Percentiles rank a stretch among this genome's conserved stretches.
Conservation (phyloP, 345 rosid genomes). For the Eutrema japonicum region DNA sequence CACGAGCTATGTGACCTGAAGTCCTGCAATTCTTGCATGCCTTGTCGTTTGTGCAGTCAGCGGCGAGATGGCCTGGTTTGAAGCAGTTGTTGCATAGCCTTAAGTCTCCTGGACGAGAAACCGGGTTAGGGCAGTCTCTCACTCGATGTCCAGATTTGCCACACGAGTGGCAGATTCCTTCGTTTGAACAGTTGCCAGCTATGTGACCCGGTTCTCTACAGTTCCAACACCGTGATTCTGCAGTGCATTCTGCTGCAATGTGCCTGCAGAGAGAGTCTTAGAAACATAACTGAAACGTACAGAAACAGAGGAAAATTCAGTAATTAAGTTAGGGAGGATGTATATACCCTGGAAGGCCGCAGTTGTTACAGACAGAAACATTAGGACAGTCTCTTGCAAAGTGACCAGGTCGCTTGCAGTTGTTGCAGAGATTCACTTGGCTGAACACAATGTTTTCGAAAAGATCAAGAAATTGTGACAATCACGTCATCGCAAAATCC, state of each 20-base stretch:
- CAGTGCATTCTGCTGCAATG: slow-evolving; percentile 91
- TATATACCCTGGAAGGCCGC: slow-evolving; percentile 93
- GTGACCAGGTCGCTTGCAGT: slow-evolving; percentile 97
- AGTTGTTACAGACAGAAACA: slow-evolving; percentile 96
- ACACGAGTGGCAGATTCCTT: slow-evolving; percentile 96
- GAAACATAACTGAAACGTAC: not conserved
- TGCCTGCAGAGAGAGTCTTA: slow-evolving; percentile 58
- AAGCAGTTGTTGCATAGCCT: slow-evolving; percentile 96
- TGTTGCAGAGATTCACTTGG: slow-evolving; percentile 92
- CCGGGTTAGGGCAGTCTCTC: slow-evolving; percentile 77
- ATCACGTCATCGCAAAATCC: slow-evolving; percentile 1
- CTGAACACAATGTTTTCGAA: slow-evolving; percentile 50
- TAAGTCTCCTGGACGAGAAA: slow-evolving; percentile 71
- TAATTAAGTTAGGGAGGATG: not conserved
- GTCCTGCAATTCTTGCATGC: slow-evolving; percentile 97
- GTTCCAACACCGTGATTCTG: slow-evolving; percentile 91
- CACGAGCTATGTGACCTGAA: slow-evolving; percentile 92
- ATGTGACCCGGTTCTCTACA: slow-evolving; percentile 94
- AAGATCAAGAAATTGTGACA: slow-evolving; percentile 22
- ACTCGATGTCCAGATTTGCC: slow-evolving; percentile 95
- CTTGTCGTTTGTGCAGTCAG: slow-evolving; percentile 91
- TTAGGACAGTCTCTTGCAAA: slow-evolving; percentile 96
- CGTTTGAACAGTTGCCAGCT: slow-evolving; percentile 83
- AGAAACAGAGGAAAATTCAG: not conserved
- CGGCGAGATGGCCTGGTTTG: slow-evolving; percentile 88